Evolutionary conservation across 176 grass and related monocot species (phyloP), one percentile per base, ranked within the genome.

Genomic region (Chloris gayana): DNA sequence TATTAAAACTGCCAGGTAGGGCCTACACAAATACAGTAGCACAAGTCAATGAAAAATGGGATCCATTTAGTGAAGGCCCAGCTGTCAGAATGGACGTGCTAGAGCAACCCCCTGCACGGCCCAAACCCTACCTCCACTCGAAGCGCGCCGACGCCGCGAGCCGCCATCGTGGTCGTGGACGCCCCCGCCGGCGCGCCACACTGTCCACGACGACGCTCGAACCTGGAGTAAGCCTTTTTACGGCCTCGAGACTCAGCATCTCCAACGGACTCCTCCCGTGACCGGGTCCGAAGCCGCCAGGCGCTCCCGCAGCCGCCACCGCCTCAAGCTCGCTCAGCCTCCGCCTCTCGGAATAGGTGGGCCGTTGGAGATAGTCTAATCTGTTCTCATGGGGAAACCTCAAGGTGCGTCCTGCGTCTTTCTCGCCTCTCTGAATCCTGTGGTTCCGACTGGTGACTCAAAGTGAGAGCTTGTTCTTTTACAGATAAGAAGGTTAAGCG

Each of bases 401-500:
- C 78, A 89, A 78, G 88, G 88, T 86, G 61, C 1, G 60, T 10
- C 38, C 13, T 82, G 41, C 1, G 60, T 14, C 38, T 3, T 21
- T 51, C 72, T 47, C 14, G 21, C 67, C 39, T 10, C 65, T 77
- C 27, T 85, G 12, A 51, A 67, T 35, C 7, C 9, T 26, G 1
- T 34, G 0, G 4, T 44, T 86, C 38, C 18, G 35, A 34, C 27
- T 68, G 1, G 51, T 72, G 13, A 53, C 5, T 9, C 1, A 3
- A 29, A 18, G 6, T 81, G 17, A 69, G 27, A 37, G 8, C 27
- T 67, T 61, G 57, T 14, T 73, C 38, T 66, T 63, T 74, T 70
- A 5, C 34, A 94, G 92, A 91, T 42, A 94, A 91, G 75, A 89
- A 84, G 73, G 83, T 14, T 51, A 70, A 69, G 25, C 22, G 79